A percentile compares a stretch with the other conserved stretches of the same genome.
phyloP scores from a whole-genome alignment of 2,329 filamentous ascomycete genomes.

The Dendrostoma leiphaemia region DNA sequence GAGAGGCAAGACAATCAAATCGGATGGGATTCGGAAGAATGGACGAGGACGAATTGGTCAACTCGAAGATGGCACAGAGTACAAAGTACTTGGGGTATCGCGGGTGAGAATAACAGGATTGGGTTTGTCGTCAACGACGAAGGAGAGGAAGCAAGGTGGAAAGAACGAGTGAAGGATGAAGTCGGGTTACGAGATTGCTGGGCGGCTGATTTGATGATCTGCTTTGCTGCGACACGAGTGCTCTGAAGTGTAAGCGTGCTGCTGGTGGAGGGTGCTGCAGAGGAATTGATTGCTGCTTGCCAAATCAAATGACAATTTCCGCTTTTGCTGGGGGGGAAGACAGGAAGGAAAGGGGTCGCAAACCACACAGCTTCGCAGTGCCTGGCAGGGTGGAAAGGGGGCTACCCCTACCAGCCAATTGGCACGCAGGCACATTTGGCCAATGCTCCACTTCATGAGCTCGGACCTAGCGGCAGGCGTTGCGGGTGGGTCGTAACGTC shows the following conservation, averaged over 20 bases:
- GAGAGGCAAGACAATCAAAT: slow-evolving; percentile 24
- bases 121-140: slow-evolving; percentile 18
- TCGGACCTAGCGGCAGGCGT: slow-evolving; percentile 11
- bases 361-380: slow-evolving; percentile 5
- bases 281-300: slow-evolving; percentile 27
- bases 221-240: slow-evolving; percentile 7
- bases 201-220: slow-evolving; percentile 11
- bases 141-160: slow-evolving; percentile 2
- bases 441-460: slow-evolving; percentile 5
- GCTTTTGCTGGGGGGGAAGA: slow-evolving; percentile 25
- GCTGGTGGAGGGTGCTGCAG: slow-evolving; percentile 19
- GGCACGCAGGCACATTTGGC: background rate
- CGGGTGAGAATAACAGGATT: slow-evolving; percentile 17
- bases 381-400: slow-evolving; percentile 19
- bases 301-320: slow-evolving; percentile 52
- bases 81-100: slow-evolving; percentile 14
- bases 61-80: slow-evolving; percentile 30
- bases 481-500: background rate
- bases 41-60: slow-evolving; percentile 28
- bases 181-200: slow-evolving; percentile 12
- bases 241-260: too few species aligned
- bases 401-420: slow-evolving; percentile 12
- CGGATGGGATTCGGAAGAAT: slow-evolving; percentile 26
- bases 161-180: slow-evolving; percentile 18
- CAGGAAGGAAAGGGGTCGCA: slow-evolving; percentile 35